phyloP scores from a whole-genome alignment of 805 yeast species.

The Monosporozyma unispora region DNA sequence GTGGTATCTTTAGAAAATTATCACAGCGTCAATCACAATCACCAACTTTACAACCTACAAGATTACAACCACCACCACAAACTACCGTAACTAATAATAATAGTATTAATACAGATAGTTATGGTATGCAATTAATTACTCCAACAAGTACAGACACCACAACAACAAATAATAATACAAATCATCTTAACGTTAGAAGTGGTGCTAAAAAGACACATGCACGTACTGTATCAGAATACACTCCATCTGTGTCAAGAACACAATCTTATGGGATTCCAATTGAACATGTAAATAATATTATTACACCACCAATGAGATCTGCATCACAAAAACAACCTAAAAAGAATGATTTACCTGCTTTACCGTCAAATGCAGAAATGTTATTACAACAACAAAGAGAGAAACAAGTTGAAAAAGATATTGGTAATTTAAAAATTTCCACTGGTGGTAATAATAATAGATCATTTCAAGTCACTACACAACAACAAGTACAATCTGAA shows the following conservation, averaged over 20 bases:
- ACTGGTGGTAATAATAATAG: neutral
- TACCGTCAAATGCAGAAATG: constrained; percentile 29
- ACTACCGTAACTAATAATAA: constrained; percentile 2
- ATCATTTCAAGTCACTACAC: neutral
- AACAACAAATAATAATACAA: neutral
- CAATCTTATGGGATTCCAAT: constrained; percentile 26
- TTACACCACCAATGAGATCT: constrained; percentile 19
- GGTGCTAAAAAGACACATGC: constrained; percentile 21
- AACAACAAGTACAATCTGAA: neutral
- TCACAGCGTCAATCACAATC: constrained; percentile 23
- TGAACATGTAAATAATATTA: constrained; percentile 3
- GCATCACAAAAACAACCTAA: constrained; percentile 23
- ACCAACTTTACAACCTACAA: constrained; percentile 3
- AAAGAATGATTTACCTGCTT: constrained; percentile 25
- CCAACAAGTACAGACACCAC: neutral
- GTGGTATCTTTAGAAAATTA: constrained; percentile 29
- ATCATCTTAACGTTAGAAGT: neutral
- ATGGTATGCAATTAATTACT: neutral
- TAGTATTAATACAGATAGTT: neutral
- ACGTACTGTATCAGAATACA: constrained; percentile 35
- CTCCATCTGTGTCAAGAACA: constrained; percentile 18
- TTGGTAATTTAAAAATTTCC: constrained; percentile 11
- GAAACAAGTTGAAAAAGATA: constrained; percentile 15
- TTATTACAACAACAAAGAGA: constrained; percentile 27
- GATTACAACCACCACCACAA: constrained; percentile 7